A percentile compares a stretch with the other conserved stretches of the same genome.
These are phyloP conservation scores for Phenoliferia sp. DNA, from an alignment of 1,284 basidiomycete species.

Conservation along the genomic window DNA sequence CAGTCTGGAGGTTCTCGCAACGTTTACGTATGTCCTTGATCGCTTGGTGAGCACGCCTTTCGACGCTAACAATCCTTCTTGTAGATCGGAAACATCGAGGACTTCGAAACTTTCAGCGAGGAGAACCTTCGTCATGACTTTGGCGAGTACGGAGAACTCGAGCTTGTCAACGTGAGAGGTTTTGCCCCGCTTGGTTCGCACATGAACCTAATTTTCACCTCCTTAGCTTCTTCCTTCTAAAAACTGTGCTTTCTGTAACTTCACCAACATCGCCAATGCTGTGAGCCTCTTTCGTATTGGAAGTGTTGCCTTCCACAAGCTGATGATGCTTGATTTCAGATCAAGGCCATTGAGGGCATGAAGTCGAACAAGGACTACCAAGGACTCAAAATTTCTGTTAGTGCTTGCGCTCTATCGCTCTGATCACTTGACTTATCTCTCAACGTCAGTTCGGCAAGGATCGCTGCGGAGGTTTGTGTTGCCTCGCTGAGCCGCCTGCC, in stretches of 20 bases:
- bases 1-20: constrained; percentile 87
- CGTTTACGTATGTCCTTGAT: constrained; percentile 62
- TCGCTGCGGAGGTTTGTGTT: constrained; percentile 60
- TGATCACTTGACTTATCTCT: not conserved
- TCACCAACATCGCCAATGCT: constrained; percentile 78
- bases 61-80: not conserved
- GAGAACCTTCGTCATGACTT: constrained; percentile 83
- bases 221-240: constrained; percentile 73
- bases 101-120: constrained; percentile 80
- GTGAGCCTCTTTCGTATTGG: constrained; percentile 4
- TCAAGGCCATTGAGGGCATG: constrained; percentile 89
- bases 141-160: constrained; percentile 87
- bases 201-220: not conserved
- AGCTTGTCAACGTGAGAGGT: constrained; percentile 69
- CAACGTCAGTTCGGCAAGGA: constrained; percentile 63
- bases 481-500: not conserved
- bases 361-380: constrained; percentile 53
- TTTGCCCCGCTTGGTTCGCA: not conserved
- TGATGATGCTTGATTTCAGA: constrained; percentile 37
- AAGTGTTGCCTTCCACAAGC: not conserved
- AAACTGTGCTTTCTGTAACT: constrained; percentile 94
- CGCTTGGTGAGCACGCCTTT: not conserved
- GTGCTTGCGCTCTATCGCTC: not conserved
- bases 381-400: constrained; percentile 45
- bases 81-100: constrained; percentile 58